Evolutionary conservation across 768 basidiomycete species (phyloP).

Genomic region (Lentinula guzmanii): DNA sequence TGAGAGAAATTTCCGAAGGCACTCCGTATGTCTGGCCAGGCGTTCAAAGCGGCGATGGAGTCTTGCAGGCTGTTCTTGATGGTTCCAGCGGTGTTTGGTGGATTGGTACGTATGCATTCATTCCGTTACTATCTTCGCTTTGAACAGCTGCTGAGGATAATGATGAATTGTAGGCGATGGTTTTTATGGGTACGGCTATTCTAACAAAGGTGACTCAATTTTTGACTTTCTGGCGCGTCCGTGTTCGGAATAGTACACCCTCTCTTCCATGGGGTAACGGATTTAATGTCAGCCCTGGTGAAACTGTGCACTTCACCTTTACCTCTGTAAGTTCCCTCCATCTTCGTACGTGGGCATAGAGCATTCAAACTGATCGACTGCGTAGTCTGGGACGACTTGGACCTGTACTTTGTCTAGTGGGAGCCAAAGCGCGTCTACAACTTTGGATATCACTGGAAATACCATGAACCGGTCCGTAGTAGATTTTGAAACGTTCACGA

Average conservation of each 20-base stretch:
- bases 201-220: neutral
- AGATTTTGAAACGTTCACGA: neutral
- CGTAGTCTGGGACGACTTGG: slow-evolving; percentile 18
- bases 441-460: slow-evolving; percentile 17
- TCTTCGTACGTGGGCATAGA: neutral
- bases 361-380: neutral
- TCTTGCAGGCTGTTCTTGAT: slow-evolving; percentile 21
- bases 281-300: slow-evolving; percentile 21
- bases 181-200: slow-evolving; percentile 12
- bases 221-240: neutral
- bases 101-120: slow-evolving; percentile 21
- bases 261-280: slow-evolving; percentile 22
- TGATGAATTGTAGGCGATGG: slow-evolving; percentile 15
- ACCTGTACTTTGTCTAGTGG: slow-evolving; percentile 21
- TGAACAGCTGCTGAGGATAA: neutral
- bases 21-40: slow-evolving; percentile 23
- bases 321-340: slow-evolving; percentile 1
- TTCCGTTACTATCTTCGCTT: neutral
- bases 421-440: slow-evolving; percentile 16
- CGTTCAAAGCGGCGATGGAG: slow-evolving; percentile 20
- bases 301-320: slow-evolving; percentile 18
- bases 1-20: slow-evolving; percentile 3
- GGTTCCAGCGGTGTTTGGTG: slow-evolving; percentile 22
- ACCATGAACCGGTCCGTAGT: slow-evolving; percentile 19
- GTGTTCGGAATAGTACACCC: slow-evolving; percentile 11